A percentile compares a stretch with the other conserved stretches of the same genome.
Conservation (phyloP, 2,329 filamentous ascomycete genomes). For the Cladophialophora carrionii region DNA sequence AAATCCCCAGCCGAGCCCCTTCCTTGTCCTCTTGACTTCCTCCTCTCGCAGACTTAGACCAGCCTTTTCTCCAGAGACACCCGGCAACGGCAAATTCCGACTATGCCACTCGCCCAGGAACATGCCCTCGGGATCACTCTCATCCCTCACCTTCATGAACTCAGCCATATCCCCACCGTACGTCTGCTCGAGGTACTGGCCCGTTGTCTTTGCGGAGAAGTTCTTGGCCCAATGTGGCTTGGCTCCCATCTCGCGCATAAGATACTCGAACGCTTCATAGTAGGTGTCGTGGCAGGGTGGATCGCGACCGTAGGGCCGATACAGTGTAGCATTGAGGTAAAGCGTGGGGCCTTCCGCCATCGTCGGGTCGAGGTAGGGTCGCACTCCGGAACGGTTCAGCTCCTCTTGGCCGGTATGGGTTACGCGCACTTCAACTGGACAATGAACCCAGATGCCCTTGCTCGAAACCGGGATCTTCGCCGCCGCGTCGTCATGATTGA, state of each 20-base stretch:
- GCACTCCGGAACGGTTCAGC: slow-evolving; percentile 44
- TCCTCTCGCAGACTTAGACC: slow-evolving; percentile 31
- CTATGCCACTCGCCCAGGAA: slow-evolving; percentile 92
- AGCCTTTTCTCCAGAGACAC: slow-evolving; percentile 25
- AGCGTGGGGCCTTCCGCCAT: slow-evolving; percentile 70
- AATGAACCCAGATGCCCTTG: slow-evolving; percentile 80
- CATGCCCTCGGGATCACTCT: slow-evolving; percentile 78
- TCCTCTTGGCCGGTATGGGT: slow-evolving; percentile 64
- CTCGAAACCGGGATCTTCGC: slow-evolving; percentile 78
- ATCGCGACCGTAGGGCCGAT: slow-evolving; percentile 77
- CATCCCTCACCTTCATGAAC: slow-evolving; percentile 70
- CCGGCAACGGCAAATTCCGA: slow-evolving; percentile 59
- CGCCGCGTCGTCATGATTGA: slow-evolving; percentile 69
- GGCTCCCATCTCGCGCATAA: slow-evolving; percentile 83
- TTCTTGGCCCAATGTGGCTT: slow-evolving; percentile 94
- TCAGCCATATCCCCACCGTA: slow-evolving; percentile 69
- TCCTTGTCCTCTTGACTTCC: slow-evolving; percentile 31
- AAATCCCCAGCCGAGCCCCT: slow-evolving; percentile 36
- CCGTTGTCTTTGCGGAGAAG: slow-evolving; percentile 62
- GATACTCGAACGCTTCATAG: slow-evolving; percentile 86
- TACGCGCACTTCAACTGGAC: slow-evolving; percentile 89
- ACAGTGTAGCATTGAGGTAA: slow-evolving; percentile 88
- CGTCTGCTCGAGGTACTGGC: slow-evolving; percentile 64
- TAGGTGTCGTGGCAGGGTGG: slow-evolving; percentile 76
- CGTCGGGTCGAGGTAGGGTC: slow-evolving; percentile 75